Base-by-base conservation (phyloP, 73 alveolate genomes). In the Paraurostyla sp. region DNA sequence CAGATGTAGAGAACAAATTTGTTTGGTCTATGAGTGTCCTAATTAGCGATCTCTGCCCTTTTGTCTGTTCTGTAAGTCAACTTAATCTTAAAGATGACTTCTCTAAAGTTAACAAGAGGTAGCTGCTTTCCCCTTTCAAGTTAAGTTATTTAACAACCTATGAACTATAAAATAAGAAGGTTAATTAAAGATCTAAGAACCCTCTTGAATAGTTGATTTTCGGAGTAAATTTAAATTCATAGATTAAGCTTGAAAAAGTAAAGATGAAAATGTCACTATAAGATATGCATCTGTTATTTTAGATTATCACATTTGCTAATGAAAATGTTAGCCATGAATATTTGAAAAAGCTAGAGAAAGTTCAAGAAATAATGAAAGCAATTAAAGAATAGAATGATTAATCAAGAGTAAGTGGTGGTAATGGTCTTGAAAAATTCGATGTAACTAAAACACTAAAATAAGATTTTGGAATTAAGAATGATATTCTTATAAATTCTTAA, bases 301-400 rank as follows among this genome's bases (percentile, higher is more conserved):
- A 75, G 30, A 75, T 75, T 48, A 43, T 75, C 30, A 36, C 87
- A 13, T 75, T 48, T 50, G 87, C 87, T 16, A 75, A 75, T 50
- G 75, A 75, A 16, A 75, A 75, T 49, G 75, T 75, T 0, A 75
- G 69, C 52, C 15, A 48, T 3, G 87, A 75, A 22, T 75, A 75
- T 75, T 35, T 75, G 7, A 43, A 75, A 30, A 75, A 75, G 33
- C 51, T 75, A 75, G 87, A 75, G 32, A 75, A 56, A 56, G 22
- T 56, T 13, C 23, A 46, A 46, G 23, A 46, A n/a, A 46, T 46
- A 46, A 46, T 46, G 13, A 46, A 46, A 46, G 18, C 23, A 46
- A 46, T 18, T 15, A 18, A 46, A 46, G 57, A 46, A 18, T 46
- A 46, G 18, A 46, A 46, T 46, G 18, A 46, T 46, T 46, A 18